Percentiles rank a stretch among this genome's conserved stretches.
These are phyloP conservation scores for Hanseniaspora hatyaiensis DNA, from an alignment of 805 yeast genomes.

Conservation along the genomic window DNA sequence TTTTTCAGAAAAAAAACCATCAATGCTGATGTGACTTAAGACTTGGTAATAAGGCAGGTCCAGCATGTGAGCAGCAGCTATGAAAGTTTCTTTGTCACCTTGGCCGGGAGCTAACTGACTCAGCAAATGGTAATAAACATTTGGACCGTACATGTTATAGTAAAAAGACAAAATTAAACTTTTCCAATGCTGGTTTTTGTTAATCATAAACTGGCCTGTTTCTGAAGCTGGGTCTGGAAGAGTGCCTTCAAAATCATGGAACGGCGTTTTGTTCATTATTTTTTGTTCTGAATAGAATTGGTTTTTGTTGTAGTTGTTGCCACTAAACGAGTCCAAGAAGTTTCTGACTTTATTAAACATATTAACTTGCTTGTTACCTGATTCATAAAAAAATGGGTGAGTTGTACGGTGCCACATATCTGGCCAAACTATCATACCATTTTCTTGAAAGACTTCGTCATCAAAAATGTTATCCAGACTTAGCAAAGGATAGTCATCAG, in stretches of 20 bases:
- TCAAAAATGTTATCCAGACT: conserved; percentile 52
- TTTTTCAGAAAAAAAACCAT: conserved; percentile 30
- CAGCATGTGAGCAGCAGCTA: conserved; percentile 48
- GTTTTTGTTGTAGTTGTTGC: conserved; percentile 17
- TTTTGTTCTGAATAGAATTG: conserved; percentile 40
- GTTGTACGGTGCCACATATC: conserved; percentile 83
- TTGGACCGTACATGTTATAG: conserved; percentile 60
- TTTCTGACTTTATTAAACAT: conserved; percentile 31
- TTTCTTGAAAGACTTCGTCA: conserved; percentile 41
- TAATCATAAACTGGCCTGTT: conserved; percentile 58
- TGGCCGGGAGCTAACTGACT: conserved; percentile 71
- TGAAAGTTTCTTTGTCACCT: conserved; percentile 70
- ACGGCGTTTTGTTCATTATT: conserved; percentile 41
- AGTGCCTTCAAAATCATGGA: conserved; percentile 51
- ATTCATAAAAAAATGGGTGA: conserved; percentile 57
- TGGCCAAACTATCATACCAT: conserved; percentile 61
- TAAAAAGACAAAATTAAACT: conserved; percentile 50
- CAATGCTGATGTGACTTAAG: conserved; percentile 28
- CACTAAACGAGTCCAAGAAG: conserved; percentile 29
- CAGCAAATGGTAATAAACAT: conserved; percentile 53
- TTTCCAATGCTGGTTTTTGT: conserved; percentile 47
- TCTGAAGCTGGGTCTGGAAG: conserved; percentile 62
- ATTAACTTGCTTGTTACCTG: conserved; percentile 47
- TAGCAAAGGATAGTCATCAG: conserved; percentile 61
- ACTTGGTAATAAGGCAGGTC: conserved; percentile 41